A percentile compares a stretch with the other conserved stretches of the same genome.
These are phyloP conservation scores for Mycena venus DNA, from an alignment of 768 basidiomycete genomes.

Conservation along the genomic window DNA sequence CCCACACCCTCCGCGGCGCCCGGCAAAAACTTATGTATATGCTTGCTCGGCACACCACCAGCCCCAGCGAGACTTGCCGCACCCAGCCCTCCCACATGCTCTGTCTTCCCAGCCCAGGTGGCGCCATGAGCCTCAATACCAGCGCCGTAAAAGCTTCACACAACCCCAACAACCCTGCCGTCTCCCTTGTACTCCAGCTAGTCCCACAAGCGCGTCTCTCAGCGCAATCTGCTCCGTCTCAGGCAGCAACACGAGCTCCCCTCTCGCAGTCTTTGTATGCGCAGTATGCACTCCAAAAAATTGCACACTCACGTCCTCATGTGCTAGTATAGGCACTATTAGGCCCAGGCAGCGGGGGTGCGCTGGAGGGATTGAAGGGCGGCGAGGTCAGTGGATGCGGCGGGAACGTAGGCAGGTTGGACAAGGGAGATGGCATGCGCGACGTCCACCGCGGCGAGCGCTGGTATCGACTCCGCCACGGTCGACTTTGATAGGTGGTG, in stretches of 20 bases:
- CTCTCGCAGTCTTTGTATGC: conserved; percentile 93
- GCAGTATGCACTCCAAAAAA: conserved; percentile 96
- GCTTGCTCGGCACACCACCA: conserved; percentile 70
- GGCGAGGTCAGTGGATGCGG: conserved; percentile 49
- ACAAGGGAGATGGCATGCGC: conserved; percentile 28
- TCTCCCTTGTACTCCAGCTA: conserved; percentile 74
- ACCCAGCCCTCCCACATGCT: conserved; percentile 83
- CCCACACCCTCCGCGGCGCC: conserved; percentile 71
- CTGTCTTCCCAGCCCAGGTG: conserved; percentile 47
- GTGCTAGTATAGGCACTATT: conserved; percentile 79
- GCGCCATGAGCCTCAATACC: conserved; percentile 12
- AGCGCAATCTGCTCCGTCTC: background rate
- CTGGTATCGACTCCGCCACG: background rate
- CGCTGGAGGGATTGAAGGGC: conserved; percentile 52
- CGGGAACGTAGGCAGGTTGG: conserved; percentile 50
- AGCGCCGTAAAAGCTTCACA: conserved; percentile 24
- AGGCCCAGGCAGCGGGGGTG: conserved; percentile 83
- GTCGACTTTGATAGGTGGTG: no score
- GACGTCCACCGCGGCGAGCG: conserved; percentile 1
- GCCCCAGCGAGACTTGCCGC: conserved; percentile 70
- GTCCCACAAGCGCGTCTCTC: conserved; percentile 51
- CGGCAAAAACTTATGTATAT: conserved; percentile 80
- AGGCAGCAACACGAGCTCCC: conserved; percentile 41
- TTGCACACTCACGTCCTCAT: conserved; percentile 85
- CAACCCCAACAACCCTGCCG: conserved; percentile 20